These are phyloP conservation scores for Blumeriella jaapii DNA, from an alignment of 2,329 filamentous ascomycete species.

Conservation along the genomic window DNA sequence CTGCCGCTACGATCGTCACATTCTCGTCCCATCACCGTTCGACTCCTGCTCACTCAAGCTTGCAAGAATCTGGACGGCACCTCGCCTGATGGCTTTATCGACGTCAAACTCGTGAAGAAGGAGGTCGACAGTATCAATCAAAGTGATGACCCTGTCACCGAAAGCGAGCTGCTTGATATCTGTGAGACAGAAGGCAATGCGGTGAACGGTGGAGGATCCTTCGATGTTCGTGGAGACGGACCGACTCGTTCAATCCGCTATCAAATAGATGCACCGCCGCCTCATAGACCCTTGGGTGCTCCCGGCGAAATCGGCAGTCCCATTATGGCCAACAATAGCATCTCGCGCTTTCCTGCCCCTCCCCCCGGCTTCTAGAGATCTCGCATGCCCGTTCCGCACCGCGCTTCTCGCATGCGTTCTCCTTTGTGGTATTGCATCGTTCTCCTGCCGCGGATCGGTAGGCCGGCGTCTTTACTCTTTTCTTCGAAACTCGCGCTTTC, in stretches of 20 bases:
- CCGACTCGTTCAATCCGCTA: constrained; percentile 36
- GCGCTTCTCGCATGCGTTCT: no score
- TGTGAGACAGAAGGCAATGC: constrained; percentile 83
- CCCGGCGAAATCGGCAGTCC: constrained; percentile 64
- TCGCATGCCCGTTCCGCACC: no score
- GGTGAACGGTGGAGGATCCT: constrained; percentile 82
- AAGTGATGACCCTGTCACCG: constrained; percentile 33
- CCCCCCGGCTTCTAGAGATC: constrained; percentile 20
- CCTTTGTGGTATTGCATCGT: no score
- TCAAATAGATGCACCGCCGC: constrained; percentile 39
- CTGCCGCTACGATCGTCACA: constrained; percentile 37
- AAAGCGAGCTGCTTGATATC: constrained; percentile 62
- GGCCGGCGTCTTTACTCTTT: no score
- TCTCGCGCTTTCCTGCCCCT: constrained; percentile 20
- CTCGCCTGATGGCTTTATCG: constrained; percentile 53
- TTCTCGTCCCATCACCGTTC: constrained; percentile 56
- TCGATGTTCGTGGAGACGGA: constrained; percentile 38
- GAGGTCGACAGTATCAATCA: constrained; percentile 49
- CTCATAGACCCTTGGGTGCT: constrained; percentile 36
- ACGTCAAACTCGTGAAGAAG: constrained; percentile 53
- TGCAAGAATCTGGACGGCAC: constrained; percentile 51
- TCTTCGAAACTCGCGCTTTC: no score
- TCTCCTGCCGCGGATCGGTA: no score
- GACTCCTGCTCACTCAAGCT: constrained; percentile 64
- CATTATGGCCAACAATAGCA: constrained; percentile 31